phyloP scores from a whole-genome alignment of 306 rosid species.

The Arachis stenosperma region DNA sequence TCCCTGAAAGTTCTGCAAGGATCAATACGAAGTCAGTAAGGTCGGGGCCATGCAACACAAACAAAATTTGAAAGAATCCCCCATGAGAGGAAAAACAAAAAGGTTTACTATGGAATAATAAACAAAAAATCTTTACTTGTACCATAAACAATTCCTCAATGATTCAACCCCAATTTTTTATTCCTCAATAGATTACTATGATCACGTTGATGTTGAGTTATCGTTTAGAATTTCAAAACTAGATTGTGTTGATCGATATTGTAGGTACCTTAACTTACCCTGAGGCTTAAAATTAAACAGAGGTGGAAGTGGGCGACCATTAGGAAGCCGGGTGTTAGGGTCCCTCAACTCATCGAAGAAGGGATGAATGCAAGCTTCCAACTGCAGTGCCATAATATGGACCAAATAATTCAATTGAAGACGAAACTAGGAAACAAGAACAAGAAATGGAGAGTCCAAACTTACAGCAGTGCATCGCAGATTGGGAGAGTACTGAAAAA shows the following conservation, averaged over 20 bases:
- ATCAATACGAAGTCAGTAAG: slow-evolving; percentile 26
- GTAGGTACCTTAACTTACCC: slow-evolving; percentile 53
- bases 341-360: slow-evolving; percentile 98
- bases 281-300: slow-evolving; percentile 86
- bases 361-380: slow-evolving; percentile 99
- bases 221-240: slow-evolving; percentile 9
- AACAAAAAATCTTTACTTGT: slow-evolving; percentile 7
- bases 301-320: slow-evolving; percentile 99
- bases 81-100: slow-evolving; percentile 17
- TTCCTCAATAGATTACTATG: neutral
- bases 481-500: slow-evolving; percentile 98
- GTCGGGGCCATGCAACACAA: slow-evolving; percentile 1
- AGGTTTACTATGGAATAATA: neutral
- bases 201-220: neutral
- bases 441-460: slow-evolving; percentile 27
- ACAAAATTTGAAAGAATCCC: neutral
- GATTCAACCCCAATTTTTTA: slow-evolving; percentile 12
- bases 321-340: slow-evolving; percentile 92
- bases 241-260: slow-evolving; percentile 33
- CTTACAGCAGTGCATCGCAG: slow-evolving; percentile 98
- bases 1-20: slow-evolving; percentile 81
- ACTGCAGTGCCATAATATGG: slow-evolving; percentile 49
- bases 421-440: slow-evolving; percentile 14
- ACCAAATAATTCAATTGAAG: slow-evolving; percentile 28
- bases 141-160: slow-evolving; percentile 13